Conservation (phyloP, 345 rosid species). For the Bretschneidera sinensis region DNA sequence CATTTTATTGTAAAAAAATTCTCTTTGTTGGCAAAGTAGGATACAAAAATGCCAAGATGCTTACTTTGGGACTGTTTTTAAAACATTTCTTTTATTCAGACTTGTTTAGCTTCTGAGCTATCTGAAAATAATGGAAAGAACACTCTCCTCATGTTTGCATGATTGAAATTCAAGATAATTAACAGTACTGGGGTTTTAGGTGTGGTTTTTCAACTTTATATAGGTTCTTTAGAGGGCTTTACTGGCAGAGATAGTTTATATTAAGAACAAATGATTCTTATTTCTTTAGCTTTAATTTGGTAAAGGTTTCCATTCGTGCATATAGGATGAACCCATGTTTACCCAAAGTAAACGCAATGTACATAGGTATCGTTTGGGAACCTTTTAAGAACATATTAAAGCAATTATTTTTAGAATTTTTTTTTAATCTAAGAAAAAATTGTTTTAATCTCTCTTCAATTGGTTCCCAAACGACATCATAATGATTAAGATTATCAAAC, state of each 20-base stretch:
- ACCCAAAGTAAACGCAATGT: constrained; percentile 3
- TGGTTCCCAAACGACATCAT: too few relatives aligned
- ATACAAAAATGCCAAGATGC: constrained; percentile 38
- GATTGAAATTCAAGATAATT: constrained; percentile 37
- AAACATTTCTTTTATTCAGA: constrained; percentile 12
- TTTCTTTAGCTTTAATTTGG: constrained; percentile 8
- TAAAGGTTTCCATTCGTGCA: constrained; percentile 11
- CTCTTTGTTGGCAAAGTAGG: constrained; percentile 40
- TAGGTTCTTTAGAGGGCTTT: constrained; percentile 15
- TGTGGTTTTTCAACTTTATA: constrained; percentile 20
- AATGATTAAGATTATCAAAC: too few relatives aligned
- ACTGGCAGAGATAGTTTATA: not conserved
- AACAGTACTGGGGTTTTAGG: constrained; percentile 21
- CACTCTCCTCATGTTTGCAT: constrained; percentile 47
- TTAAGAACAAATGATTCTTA: constrained; percentile 4
- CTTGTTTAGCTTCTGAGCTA: constrained; percentile 18
- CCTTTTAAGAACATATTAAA: too few relatives aligned
- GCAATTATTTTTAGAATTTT: too few relatives aligned
- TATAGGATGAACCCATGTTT: not conserved
- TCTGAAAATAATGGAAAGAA: constrained; percentile 11
- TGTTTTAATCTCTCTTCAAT: too few relatives aligned
- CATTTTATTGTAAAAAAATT: constrained; percentile 5
- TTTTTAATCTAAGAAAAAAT: too few relatives aligned
- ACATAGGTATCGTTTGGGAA: too few relatives aligned
- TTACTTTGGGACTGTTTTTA: constrained; percentile 30